phyloP scores from a whole-genome alignment of 345 rosid genomes.

The Dipteronia dyeriana region DNA sequence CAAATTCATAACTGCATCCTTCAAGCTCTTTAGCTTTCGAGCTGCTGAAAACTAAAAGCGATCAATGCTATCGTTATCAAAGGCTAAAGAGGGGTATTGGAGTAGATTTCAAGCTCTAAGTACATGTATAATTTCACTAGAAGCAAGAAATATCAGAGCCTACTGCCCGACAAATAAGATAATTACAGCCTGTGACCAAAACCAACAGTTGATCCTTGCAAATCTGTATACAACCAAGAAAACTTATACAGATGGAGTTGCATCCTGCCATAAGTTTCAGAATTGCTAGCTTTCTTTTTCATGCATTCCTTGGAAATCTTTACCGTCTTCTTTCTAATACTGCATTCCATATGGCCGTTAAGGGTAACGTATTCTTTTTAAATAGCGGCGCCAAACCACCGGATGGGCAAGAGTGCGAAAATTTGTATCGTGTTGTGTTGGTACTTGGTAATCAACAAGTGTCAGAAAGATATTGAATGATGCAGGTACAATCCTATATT shows the following conservation, averaged over 20 bases:
- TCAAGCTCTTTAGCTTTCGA: slow-evolving; percentile 35
- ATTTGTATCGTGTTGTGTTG: no score
- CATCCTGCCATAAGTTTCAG: no score
- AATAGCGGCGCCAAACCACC: no score
- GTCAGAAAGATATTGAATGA: no score
- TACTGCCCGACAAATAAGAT: not conserved
- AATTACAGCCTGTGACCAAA: not conserved
- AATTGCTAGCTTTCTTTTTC: slow-evolving; percentile 24
- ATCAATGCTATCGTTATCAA: not conserved
- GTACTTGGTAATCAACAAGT: no score
- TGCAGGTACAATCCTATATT: no score
- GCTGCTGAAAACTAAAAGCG: slow-evolving; percentile 24
- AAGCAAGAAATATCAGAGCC: not conserved
- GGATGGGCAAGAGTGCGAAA: no score
- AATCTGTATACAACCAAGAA: not conserved
- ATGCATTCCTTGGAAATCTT: slow-evolving; percentile 37
- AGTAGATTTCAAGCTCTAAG: no score
- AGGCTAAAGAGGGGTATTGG: not conserved
- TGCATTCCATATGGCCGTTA: slow-evolving; percentile 12
- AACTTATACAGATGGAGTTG: slow-evolving; percentile 24
- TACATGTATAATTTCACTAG: no score
- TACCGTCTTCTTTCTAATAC: slow-evolving; percentile 38
- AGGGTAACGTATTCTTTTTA: no score
- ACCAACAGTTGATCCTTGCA: not conserved
- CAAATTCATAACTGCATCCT: slow-evolving; percentile 35